These are phyloP conservation scores for Esteya vermicola DNA, from an alignment of 2,329 filamentous ascomycete genomes.

Conservation along the genomic window DNA sequence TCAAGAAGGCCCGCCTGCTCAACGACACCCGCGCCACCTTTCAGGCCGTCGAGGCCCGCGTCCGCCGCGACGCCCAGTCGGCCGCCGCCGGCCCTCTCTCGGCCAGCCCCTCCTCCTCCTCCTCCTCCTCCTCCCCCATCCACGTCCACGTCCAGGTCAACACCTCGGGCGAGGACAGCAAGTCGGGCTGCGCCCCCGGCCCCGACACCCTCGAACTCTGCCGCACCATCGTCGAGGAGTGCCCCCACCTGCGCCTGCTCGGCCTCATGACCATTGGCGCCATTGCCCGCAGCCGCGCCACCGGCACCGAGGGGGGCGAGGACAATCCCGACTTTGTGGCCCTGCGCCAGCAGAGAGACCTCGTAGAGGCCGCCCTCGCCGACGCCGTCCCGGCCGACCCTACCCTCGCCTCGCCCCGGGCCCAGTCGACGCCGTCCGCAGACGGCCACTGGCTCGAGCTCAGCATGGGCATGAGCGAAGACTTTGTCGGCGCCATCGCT, in stretches of 20 bases:
- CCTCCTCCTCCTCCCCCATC: slow-evolving; percentile 25
- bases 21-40: slow-evolving; percentile 50
- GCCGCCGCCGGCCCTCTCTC: slow-evolving; percentile 7
- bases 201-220: slow-evolving; percentile 50
- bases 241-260: slow-evolving; percentile 58
- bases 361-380: slow-evolving; percentile 33
- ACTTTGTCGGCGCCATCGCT: slow-evolving; percentile 78
- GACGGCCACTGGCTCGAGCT: too few species aligned
- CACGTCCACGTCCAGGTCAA: slow-evolving; percentile 87
- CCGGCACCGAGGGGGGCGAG: slow-evolving; percentile 58
- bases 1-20: slow-evolving; percentile 75
- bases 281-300: slow-evolving; percentile 68
- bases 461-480: slow-evolving; percentile 98
- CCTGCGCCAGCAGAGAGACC: slow-evolving; percentile 55
- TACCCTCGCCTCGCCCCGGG: neutral
- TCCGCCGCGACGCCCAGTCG: slow-evolving; percentile 12
- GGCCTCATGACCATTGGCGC: slow-evolving; percentile 97
- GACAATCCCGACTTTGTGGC: slow-evolving; percentile 82
- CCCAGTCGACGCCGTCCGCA: too few species aligned
- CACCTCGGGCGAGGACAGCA: slow-evolving; percentile 75
- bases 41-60: too few species aligned
- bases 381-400: slow-evolving; percentile 30
- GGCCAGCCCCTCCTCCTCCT: neutral
- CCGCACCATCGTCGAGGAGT: slow-evolving; percentile 52
- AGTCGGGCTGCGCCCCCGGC: slow-evolving; percentile 66